Evolutionary conservation across 805 yeast species (phyloP).

Genomic region (Nakazawaea wyomingensis): DNA sequence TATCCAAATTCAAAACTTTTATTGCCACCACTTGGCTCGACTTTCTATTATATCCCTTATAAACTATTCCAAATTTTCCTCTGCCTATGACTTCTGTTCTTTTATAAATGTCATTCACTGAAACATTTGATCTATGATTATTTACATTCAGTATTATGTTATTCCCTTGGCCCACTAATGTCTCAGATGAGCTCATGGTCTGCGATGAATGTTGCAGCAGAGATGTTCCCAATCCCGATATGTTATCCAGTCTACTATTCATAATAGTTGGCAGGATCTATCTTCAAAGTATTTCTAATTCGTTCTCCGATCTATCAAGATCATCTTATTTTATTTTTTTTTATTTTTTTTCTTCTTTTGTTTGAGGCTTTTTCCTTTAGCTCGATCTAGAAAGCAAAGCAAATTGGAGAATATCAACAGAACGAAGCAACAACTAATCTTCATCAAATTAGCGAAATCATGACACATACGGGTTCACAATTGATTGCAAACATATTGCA

Average conservation of each 20-base stretch:
- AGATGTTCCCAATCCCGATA: neutral
- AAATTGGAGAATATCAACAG: no score
- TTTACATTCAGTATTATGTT: neutral
- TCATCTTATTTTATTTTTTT: no score
- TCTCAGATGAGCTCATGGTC: neutral
- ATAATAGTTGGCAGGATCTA: no score
- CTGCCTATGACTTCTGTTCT: constrained; percentile 90
- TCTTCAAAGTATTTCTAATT: no score
- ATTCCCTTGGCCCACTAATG: neutral
- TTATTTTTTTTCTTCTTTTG: no score
- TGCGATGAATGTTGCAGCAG: neutral
- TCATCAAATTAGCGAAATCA: no score
- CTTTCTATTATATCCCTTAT: constrained; percentile 69
- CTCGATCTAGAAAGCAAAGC: no score
- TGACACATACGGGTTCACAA: constrained; percentile 32
- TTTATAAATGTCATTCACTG: constrained; percentile 43
- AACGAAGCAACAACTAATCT: no score
- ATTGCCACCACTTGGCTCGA: constrained; percentile 85
- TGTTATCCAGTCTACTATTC: no score
- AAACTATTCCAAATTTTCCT: constrained; percentile 96
- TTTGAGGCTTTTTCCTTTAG: no score
- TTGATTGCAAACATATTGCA: constrained; percentile 44
- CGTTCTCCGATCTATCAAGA: no score
- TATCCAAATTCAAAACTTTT: constrained; percentile 86
- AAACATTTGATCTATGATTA: neutral